These are phyloP conservation scores for Yamadazyma membranifaciens DNA, from an alignment of 1,139 yeast genomes.

Conservation along the genomic window DNA sequence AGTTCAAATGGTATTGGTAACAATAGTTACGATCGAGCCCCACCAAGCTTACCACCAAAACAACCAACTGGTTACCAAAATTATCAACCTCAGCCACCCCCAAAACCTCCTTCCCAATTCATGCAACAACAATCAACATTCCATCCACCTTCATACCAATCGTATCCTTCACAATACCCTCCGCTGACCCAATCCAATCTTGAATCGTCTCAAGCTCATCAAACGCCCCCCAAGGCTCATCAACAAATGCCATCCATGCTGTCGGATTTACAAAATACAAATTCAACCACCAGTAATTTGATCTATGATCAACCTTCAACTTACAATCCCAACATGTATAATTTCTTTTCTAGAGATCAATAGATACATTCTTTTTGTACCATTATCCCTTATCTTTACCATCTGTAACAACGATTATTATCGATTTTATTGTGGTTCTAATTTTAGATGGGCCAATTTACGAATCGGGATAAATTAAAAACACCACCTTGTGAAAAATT, in stretches of 20 bases:
- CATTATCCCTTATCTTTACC: too few species aligned
- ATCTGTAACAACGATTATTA: not conserved
- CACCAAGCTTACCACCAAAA: conserved; percentile 25
- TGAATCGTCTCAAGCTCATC: not conserved
- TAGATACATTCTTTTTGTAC: not conserved
- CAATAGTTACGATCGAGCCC: conserved; percentile 10
- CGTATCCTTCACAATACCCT: not conserved
- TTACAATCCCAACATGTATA: conserved; percentile 48
- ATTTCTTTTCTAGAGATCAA: conserved; percentile 30
- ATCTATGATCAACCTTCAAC: conserved; percentile 50
- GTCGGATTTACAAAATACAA: not conserved
- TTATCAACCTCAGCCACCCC: conserved; percentile 14
- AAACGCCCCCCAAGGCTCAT: not conserved
- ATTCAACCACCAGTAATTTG: conserved; percentile 17
- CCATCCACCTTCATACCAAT: conserved; percentile 8
- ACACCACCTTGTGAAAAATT: conserved; percentile 13
- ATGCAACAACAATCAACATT: conserved; percentile 6
- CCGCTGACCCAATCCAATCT: not conserved
- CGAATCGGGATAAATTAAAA: conserved; percentile 13
- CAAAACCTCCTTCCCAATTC: conserved; percentile 10
- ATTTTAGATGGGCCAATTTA: not conserved
- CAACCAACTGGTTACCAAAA: conserved; percentile 2
- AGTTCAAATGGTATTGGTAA: conserved; percentile 2
- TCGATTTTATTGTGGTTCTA: not conserved
- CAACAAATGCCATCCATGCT: not conserved